Base-by-base conservation (phyloP, 75 land plant species). In the Larix kaempferi region DNA sequence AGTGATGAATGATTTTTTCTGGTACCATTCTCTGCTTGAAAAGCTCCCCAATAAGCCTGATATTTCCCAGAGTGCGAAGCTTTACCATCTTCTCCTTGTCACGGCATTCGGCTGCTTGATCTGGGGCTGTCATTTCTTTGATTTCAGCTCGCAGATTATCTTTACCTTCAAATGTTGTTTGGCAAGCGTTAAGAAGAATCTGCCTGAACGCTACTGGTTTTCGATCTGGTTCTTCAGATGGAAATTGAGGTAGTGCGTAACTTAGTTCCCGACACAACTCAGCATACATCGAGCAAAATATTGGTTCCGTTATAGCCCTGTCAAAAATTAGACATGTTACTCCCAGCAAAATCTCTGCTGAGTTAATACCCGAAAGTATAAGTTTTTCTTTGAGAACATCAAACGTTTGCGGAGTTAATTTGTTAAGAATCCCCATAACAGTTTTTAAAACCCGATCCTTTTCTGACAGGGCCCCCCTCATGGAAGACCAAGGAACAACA, bases 241-340 rank as follows among this genome's bases (percentile, higher is more conserved):
- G 91, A 73, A 93, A 93, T 58, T 86, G 83, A 35, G 88, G 93
- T 16, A 95, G 88, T 71, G 80, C 85, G 44, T 57, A 79, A 82
- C 88, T 89, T 33, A 95, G 88, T 64, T 91, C 87, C 57, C 85
- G 87, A 78, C 94, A 95, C 49, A 93, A 79, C 56, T 76, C 78
- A n/a, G 98, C 91, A 83, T 95, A 95, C 91, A 93, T 91, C 14
- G 89, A 85, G 61, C 96, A 95, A 79, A 91, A 87, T 62, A 92
- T 89, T 29, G 98, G 98, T 82, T 95, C 96, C 73, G 88, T 29
- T 14, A 91, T 94, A 29, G 98, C 96, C 78, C 91, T 95, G 17
- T 95, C 96, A 85, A 93, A 95, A 74, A 93, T 86, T 22, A 91
- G 83, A 8, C 1, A 29, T 29, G 33, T 29, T 29, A 29, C 33